Evolutionary conservation across 2,329 filamentous ascomycete genomes (phyloP), one percentile per base, ranked within the genome.

Genomic region (Colletotrichum aenigma): DNA sequence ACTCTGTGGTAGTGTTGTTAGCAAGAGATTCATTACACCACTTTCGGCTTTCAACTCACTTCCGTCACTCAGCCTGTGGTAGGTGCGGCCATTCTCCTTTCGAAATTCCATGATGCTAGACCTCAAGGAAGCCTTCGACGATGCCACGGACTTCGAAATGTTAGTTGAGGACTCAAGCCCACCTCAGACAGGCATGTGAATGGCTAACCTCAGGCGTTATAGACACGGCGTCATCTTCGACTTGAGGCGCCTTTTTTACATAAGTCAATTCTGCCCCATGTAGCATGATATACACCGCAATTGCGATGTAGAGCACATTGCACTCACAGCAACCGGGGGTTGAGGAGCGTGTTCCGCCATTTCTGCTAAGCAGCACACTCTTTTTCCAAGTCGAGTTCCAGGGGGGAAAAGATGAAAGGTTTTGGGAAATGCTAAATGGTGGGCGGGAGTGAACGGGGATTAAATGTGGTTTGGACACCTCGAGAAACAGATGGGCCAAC

Each of bases 31-130:
- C 28, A 3, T 8, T 10, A 43, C 13, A 12, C 4, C n/a, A 36
- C 16, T 2, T 30, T 66, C 55, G 16, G 52, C 4, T 18, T 16
- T 18, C 3, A n/a, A 48, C 73, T 38, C 7, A 72, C 75, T 76
- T 4, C 71, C 75, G 10, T 74, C 75, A 13, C 75, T 66, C 2
- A 68, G 82, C 3, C 82, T 77, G 58, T 69, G 70, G 8, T 77
- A 77, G 7, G 75, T 77, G 13, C 75, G 55, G 3, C 75, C 75
- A 8, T 77, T 77, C 13, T 75, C 75, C 26, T 13, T 52, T 15
- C 71, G 32, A 13, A 69, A 75, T 26, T 74, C 38, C 24, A 73
- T 18, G 4, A 73, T 56, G 21, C 64, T 73, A 6, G 70, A 67
- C 18, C 70, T 28, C 13, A 73, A 18, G 15, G 70, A 68, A 12